Evolutionary conservation across 2,329 filamentous ascomycete species (phyloP), one percentile per base, ranked within the genome.

Genomic region (Penicillium sp.): DNA sequence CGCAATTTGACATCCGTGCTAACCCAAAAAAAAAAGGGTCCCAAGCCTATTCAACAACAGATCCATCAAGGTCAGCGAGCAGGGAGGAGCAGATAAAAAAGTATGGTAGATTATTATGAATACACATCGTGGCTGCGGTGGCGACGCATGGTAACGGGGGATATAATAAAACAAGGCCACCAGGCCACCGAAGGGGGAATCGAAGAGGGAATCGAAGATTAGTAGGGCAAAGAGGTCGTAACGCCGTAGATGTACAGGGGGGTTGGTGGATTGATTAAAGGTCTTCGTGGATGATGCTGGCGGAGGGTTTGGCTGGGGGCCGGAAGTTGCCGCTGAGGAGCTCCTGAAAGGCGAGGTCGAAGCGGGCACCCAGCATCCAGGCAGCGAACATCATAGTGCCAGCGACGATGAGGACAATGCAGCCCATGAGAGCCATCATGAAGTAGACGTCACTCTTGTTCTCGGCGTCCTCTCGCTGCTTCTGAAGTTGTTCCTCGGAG

Each of bases 1-100:
- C 94, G 92, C 87, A 97, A 96, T 96, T 96, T 96, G 92, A 97
- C 92, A 96, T 96, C 90, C 89, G 90, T 96, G 92, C 92, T 93
- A 78, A 14, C 42, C 42, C 11, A 63, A 13, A 13, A 42, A 63
- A 13, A 13, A 42, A 43, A 24, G 34, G 19, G 19, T 24, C 23
- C 14, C 24, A 24, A 26, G 29, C 19, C 33, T 42, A 26, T 24
- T 37, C 46, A 13, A 42, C 5, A 43, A 26, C 19, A 21, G 21
- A 10, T 31, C 26, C 19, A 23, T 28, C 24, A 21, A 33, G 34
- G 21, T 47, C 23, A 31, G 52, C 42, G 9, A 8, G 37, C 48
- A 46, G 42, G 24, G 33, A 23, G 11, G 50, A 46, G 33, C 31
- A 51, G 29, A 19, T 42, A 13, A 37, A 44, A 61, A 62, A 52